Base-by-base conservation (phyloP, 129 eudicot genomes). In the Centaurea solstitialis region DNA sequence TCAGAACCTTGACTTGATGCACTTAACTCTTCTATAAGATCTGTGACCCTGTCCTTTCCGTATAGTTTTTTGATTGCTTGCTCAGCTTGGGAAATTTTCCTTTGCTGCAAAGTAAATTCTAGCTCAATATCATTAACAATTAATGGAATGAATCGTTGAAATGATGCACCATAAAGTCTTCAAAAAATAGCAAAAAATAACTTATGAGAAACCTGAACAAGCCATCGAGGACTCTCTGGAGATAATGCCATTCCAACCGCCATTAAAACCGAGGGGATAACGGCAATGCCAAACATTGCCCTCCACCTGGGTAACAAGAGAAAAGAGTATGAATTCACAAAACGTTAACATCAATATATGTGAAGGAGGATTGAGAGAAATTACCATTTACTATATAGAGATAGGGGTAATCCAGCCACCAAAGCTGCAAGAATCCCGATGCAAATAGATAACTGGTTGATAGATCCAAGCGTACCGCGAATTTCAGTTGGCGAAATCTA, bases 161-260 rank as follows among this genome's bases (percentile, higher is more conserved):
- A 82, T 22, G 64, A 61, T 59, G 76, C 24, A 23, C 21, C 35
- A 50, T 50, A 6, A 12, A 74, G 33, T 45, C 43, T 62, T 66
- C 26, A 8, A 43, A 45, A 64, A 45, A 83, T 41, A 28, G 70
- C 15, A 66, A 18, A 79, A 68, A 43, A 50, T 68, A 41, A 76
- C 4, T 70, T 45, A 68, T 40, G 33, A 61, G 39, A 65, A 81
- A 94, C 98, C 97, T 94, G 99, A 84, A 82, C 90, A 77, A 95
- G 97, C 99, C 99, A 95, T 39, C 92, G 85, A 7, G 97, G 99
- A 81, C 99, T 92, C 86, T 95, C 99, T 18, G 99, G 99, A 92
- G 94, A 86, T 80, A 92, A 85, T 35, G 88, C 87, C 98, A 95
- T 95, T 83, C 99, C 99, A 62, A 95, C 74, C 39, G 98, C 99